phyloP scores from a whole-genome alignment of 352 stramenopile genomes.

The Phytophthora melonis region DNA sequence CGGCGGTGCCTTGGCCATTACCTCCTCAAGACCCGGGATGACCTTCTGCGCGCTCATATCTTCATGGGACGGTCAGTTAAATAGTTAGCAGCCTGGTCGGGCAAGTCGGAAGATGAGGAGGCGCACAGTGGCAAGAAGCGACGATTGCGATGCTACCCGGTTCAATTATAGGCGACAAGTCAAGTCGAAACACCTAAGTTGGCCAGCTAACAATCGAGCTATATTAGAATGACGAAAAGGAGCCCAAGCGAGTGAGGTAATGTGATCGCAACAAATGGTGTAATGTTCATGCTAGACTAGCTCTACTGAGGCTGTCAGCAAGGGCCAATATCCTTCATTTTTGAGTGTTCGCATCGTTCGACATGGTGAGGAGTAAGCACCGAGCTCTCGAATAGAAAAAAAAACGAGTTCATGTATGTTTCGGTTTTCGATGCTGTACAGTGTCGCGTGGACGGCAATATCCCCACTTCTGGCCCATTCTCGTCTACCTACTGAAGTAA shows the following conservation, averaged over 20 bases:
- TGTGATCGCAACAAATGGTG: background rate
- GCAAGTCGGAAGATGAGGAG: conserved; percentile 25
- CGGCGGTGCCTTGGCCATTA: conserved; percentile 7
- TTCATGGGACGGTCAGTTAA: conserved; percentile 16
- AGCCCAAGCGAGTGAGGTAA: too few relatives aligned
- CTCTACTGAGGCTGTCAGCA: background rate
- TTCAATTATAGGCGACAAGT: conserved; percentile 18
- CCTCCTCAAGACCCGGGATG: conserved; percentile 37
- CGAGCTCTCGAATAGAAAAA: too few relatives aligned
- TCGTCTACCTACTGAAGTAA: background rate
- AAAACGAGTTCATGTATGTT: too few relatives aligned
- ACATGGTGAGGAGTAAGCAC: too few relatives aligned
- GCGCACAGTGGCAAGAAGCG: conserved; percentile 12
- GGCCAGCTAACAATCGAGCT: background rate
- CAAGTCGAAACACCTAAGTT: conserved; percentile 10
- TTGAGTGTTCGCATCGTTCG: background rate
- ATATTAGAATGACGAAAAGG: background rate
- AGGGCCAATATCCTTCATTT: background rate
- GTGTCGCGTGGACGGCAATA: background rate
- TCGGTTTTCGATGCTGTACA: background rate
- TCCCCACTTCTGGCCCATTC: background rate
- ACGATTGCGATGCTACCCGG: conserved; percentile 27
- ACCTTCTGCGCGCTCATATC: conserved; percentile 42
- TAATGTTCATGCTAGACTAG: too few relatives aligned
- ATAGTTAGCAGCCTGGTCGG: background rate